phyloP scores from a whole-genome alignment of 306 rosid species.

The Arachis stenosperma region DNA sequence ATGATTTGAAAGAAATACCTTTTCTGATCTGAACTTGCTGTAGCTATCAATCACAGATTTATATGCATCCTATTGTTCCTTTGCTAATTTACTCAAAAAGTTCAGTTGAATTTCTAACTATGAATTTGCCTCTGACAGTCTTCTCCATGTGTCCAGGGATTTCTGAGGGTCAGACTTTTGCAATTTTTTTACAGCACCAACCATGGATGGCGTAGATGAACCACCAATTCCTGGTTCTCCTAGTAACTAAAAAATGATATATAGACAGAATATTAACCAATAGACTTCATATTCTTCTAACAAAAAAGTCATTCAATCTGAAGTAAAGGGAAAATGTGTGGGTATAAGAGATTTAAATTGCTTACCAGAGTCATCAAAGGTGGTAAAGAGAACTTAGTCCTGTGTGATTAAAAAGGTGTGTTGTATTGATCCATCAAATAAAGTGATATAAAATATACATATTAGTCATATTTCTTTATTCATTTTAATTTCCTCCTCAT shows the following conservation, averaged over 20 bases:
- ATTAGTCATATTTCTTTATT: too few species aligned
- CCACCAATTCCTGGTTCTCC: slow-evolving; percentile 99
- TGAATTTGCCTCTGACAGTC: slow-evolving; percentile 78
- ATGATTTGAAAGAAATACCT: too few species aligned
- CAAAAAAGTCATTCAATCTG: slow-evolving; percentile 2
- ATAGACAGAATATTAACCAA: slow-evolving; percentile 32
- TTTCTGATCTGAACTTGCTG: slow-evolving; percentile 69
- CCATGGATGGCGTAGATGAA: slow-evolving; percentile 97
- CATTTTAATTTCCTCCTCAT: too few species aligned
- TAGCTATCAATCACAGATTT: slow-evolving; percentile 60
- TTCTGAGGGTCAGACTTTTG: slow-evolving; percentile 81
- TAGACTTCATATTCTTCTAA: slow-evolving; percentile 18
- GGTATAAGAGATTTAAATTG: too few species aligned
- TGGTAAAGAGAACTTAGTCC: too few species aligned
- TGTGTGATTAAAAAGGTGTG: too few species aligned
- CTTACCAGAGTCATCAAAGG: too few species aligned
- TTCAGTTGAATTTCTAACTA: slow-evolving; percentile 74
- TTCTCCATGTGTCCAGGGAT: too few species aligned
- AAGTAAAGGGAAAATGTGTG: slow-evolving; percentile 10
- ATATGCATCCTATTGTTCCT: slow-evolving; percentile 84
- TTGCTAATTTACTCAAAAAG: slow-evolving; percentile 66
- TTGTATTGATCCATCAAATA: too few species aligned
- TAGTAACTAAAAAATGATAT: slow-evolving; percentile 62
- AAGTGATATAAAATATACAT: too few species aligned
- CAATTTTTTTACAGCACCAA: slow-evolving; percentile 95